These are phyloP conservation scores for Tricholoma flavovirens DNA, from an alignment of 768 basidiomycete species.

Conservation along the genomic window DNA sequence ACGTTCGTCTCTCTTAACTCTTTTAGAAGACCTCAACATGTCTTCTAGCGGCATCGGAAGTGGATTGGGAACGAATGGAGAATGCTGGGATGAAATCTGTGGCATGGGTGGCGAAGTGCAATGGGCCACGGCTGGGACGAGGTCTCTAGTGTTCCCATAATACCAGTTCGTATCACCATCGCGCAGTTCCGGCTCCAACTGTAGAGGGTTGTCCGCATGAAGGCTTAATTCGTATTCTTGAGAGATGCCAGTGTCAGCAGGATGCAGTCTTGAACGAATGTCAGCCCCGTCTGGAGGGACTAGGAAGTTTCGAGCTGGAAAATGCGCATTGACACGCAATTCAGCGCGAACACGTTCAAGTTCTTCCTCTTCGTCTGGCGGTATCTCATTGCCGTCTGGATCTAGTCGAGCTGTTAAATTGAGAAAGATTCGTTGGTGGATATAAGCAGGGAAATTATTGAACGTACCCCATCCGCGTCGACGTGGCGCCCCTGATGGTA, in stretches of 20 bases:
- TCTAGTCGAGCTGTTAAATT: conserved; percentile 38
- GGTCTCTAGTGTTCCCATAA: neutral
- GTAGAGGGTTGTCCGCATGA: conserved; percentile 9
- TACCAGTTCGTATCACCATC: neutral
- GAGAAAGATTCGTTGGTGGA: neutral
- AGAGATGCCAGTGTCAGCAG: neutral
- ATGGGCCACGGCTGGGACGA: neutral
- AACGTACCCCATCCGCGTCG: conserved; percentile 45
- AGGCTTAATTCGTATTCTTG: neutral
- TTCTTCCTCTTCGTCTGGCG: conserved; percentile 56
- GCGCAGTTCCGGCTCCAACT: conserved; percentile 16
- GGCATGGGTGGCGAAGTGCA: conserved; percentile 3
- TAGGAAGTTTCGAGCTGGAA: conserved; percentile 3
- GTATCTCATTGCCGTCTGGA: conserved; percentile 58
- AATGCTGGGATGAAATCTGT: conserved; percentile 5
- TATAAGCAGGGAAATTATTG: neutral
- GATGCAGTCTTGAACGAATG: conserved; percentile 8
- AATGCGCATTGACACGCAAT: conserved; percentile 33
- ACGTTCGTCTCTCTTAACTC: conserved; percentile 12
- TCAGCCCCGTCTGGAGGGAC: conserved; percentile 3
- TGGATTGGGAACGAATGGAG: conserved; percentile 36
- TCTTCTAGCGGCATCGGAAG: conserved; percentile 52
- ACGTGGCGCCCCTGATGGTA: conserved; percentile 15
- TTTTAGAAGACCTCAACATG: conserved; percentile 33
- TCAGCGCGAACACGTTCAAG: conserved; percentile 49